Evolutionary conservation across 768 basidiomycete genomes (phyloP).

Genomic region (Dioszegia hungarica): DNA sequence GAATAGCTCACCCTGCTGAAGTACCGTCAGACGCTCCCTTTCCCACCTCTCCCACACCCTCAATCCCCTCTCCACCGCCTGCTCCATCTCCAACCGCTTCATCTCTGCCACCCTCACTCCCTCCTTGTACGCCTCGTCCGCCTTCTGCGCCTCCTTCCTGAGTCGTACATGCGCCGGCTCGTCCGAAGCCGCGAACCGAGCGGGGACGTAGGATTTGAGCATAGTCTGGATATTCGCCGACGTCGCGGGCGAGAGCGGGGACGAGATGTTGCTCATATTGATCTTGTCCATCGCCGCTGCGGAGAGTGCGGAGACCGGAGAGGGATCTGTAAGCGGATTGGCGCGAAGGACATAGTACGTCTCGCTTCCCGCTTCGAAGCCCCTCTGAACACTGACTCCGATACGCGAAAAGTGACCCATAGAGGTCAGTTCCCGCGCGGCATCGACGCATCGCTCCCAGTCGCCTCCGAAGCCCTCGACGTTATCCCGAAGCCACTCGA

Average conservation of each 20-base stretch:
- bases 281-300: constrained; percentile 5
- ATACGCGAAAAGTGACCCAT: constrained; percentile 51
- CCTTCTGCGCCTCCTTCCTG: constrained; percentile 71
- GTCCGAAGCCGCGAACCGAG: constrained; percentile 41
- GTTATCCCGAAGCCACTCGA: constrained; percentile 72
- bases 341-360: constrained; percentile 41
- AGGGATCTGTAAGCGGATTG: constrained; percentile 9
- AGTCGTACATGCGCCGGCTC: constrained; percentile 69
- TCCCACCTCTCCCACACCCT: constrained; percentile 82
- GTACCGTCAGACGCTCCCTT: constrained; percentile 69
- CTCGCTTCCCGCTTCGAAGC: constrained; percentile 48
- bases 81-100: constrained; percentile 78
- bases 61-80: constrained; percentile 74
- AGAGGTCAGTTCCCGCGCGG: constrained; percentile 61
- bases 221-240: constrained; percentile 32
- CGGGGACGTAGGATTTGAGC: constrained; percentile 27
- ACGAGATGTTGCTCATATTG: constrained; percentile 3
- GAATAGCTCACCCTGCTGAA: constrained; percentile 65
- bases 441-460: constrained; percentile 73
- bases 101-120: constrained; percentile 77
- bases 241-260: constrained; percentile 28
- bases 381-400: constrained; percentile 55
- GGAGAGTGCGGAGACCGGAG: neutral
- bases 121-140: constrained; percentile 72
- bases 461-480: constrained; percentile 72